Base-by-base conservation (phyloP, 139 green algal species). In the Volvox reticuliferus region DNA sequence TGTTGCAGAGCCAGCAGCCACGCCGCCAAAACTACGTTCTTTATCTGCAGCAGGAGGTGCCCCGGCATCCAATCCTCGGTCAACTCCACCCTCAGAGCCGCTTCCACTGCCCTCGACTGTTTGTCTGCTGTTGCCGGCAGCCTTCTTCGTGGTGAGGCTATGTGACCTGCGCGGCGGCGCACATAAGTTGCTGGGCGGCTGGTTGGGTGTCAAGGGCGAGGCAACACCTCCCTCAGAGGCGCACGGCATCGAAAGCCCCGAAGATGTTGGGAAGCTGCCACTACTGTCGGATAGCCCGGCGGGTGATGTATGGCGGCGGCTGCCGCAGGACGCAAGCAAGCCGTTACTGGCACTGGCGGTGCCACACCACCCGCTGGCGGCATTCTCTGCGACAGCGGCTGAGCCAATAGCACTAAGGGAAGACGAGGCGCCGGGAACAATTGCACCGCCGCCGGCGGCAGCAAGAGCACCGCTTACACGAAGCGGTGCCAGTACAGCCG, bases 401-500 rank as follows among this genome's bases (percentile, higher is more conserved):
- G 50, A 55, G 44, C 44, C 44, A 55, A 55, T 55, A 55, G 44
- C 44, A 55, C 44, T 55, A 55, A 55, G 44, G 44, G 44, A 55
- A 55, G 44, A 55, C 44, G 44, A 55, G 44, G 44, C 5, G 9
- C 44, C 44, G 44, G 44, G 44, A 9, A 55, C 44, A 9, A 55
- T 55, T 55, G 44, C 79, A 26, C 36, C 78, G 24, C 78, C 36
- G 78, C 78, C 1, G 78, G 26, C 1, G 2, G 12, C 14, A n/a
- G 32, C 26, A 44, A 37, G 36, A 2, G 44, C 28, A 44, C 61
- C 81, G 81, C 81, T 36, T 33, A 67, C 81, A 19, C 81, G 81
- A 33, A 87, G 61, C 28, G 81, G 81, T 50, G 61, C 81, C 61
- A 87, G 61, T 17, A 87, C 30, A 12, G 81, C 61, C 1, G 79